Evolutionary conservation across 768 basidiomycete species (phyloP).

Genomic region (Cubamyces sp.): DNA sequence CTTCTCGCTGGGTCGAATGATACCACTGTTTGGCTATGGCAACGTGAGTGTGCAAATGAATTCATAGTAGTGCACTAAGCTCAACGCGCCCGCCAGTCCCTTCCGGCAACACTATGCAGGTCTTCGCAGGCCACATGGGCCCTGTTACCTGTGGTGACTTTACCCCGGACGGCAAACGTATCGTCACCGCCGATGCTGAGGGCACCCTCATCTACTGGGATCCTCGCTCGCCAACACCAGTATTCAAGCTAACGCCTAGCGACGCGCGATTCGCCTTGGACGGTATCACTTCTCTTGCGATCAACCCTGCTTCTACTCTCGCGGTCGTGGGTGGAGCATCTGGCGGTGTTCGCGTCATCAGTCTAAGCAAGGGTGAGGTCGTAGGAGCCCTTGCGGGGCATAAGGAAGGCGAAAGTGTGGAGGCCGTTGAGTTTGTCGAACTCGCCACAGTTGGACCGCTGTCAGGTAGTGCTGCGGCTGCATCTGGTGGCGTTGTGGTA

Average conservation of each 20-base stretch:
- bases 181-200: constrained; percentile 84
- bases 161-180: constrained; percentile 91
- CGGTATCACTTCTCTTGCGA: constrained; percentile 84
- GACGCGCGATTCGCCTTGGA: constrained; percentile 79
- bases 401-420: constrained; percentile 84
- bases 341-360: constrained; percentile 87
- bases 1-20: constrained; percentile 93
- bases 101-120: constrained; percentile 93
- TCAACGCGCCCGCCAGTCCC: constrained; percentile 64
- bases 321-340: constrained; percentile 87
- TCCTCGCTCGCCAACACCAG: constrained; percentile 72
- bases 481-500: constrained; percentile 66
- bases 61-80: background rate
- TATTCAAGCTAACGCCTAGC: constrained; percentile 76
- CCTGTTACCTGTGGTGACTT: constrained; percentile 87
- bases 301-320: constrained; percentile 87
- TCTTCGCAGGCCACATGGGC: constrained; percentile 89
- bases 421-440: constrained; percentile 84
- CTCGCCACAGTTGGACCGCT: constrained; percentile 54
- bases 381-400: constrained; percentile 82
- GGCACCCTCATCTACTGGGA: constrained; percentile 91
- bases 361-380: constrained; percentile 84
- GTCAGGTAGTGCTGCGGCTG: constrained; percentile 46
- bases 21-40: constrained; percentile 96
- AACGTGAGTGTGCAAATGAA: constrained; percentile 57